Evolutionary conservation across 2,329 filamentous ascomycete genomes (phyloP), one percentile per base, ranked within the genome.

Genomic region (Pyrenophora tritici-repentis): DNA sequence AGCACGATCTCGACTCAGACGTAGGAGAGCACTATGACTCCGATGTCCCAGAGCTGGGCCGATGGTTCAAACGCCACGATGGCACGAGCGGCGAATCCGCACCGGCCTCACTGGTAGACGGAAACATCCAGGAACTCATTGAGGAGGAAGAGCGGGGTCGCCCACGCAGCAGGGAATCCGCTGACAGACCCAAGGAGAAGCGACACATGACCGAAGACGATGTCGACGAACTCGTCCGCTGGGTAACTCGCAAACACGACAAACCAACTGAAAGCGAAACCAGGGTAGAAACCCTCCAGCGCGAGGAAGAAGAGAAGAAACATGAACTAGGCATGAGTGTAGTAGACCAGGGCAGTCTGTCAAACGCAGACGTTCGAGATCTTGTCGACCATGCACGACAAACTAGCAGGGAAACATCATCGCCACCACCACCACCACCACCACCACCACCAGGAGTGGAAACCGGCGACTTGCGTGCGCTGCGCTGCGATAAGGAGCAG

Each of bases 211-310:
- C 53, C 2, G 35, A 63, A 17, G 52, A 59, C 6, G 66, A 69
- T 24, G 55, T 68, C 9, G 60, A 63, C 36, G 64, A 67, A 13
- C 61, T 69, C 2, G 60, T 69, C 6, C 48, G 60, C 26, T 68
- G 63, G 64, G 58, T 67, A 13, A 63, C 60, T 9, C 53, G 54
- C 3, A 63, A 47, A 7, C 40, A 50, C 18, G 49, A 49, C 3
- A 40, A 36, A 10, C 32, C 17, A 8, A 20, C 47, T 3, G 45
- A 49, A n/a, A 18, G 20, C 14, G 29, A 55, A 1, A 31, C 44
- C 20, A 29, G 39, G 6, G 9, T 18, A 7, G 41, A 26, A 8
- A 13, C 32, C 16, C 18, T 55, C 0, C 33, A 57, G 20, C 43
- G 20, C 2, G 42, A 56, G 14, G 54, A 63, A 38, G 37, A 54